phyloP scores from a whole-genome alignment of 2,329 filamentous ascomycete genomes.

The Fusarium camptoceras region DNA sequence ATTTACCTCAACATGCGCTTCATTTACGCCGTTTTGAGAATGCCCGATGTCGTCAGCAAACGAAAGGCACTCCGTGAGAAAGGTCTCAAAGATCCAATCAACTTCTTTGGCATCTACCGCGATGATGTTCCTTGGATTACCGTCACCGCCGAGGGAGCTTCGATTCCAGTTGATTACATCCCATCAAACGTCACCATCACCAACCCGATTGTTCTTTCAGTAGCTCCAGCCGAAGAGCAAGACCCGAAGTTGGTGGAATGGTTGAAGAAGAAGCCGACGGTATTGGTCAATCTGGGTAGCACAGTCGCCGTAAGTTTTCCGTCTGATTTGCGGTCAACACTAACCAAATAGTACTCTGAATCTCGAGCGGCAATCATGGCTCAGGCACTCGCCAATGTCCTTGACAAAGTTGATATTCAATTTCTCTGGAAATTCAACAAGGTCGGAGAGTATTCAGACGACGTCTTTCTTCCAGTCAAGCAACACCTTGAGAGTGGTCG shows the following conservation, averaged over 20 bases:
- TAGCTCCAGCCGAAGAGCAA: constrained; percentile 50
- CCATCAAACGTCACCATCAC: constrained; percentile 46
- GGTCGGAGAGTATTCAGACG: constrained; percentile 6
- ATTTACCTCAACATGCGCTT: constrained; percentile 50
- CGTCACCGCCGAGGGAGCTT: constrained; percentile 43
- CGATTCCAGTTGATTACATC: constrained; percentile 1
- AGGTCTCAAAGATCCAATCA: constrained; percentile 39
- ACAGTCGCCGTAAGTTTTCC: constrained; percentile 16
- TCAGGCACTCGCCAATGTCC: neutral
- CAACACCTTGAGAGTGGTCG: constrained; percentile 27
- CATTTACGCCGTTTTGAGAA: constrained; percentile 46
- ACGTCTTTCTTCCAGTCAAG: constrained; percentile 19
- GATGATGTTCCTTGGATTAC: constrained; percentile 48
- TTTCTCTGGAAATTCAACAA: constrained; percentile 50
- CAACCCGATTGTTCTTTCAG: constrained; percentile 60
- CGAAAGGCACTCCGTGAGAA: constrained; percentile 37
- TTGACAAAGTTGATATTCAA: constrained; percentile 37
- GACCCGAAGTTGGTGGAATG: constrained; percentile 58
- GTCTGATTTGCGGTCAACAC: neutral
- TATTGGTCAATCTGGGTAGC: constrained; percentile 63
- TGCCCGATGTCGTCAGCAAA: constrained; percentile 43
- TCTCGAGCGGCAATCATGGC: constrained; percentile 3
- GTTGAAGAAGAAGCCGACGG: constrained; percentile 56
- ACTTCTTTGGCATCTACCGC: constrained; percentile 42
- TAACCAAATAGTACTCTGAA: constrained; percentile 3